A percentile compares a stretch with the other conserved stretches of the same genome.
Evolutionary conservation across 257 asterid species (phyloP).

Genomic region (Solanum pinnatisectum): DNA sequence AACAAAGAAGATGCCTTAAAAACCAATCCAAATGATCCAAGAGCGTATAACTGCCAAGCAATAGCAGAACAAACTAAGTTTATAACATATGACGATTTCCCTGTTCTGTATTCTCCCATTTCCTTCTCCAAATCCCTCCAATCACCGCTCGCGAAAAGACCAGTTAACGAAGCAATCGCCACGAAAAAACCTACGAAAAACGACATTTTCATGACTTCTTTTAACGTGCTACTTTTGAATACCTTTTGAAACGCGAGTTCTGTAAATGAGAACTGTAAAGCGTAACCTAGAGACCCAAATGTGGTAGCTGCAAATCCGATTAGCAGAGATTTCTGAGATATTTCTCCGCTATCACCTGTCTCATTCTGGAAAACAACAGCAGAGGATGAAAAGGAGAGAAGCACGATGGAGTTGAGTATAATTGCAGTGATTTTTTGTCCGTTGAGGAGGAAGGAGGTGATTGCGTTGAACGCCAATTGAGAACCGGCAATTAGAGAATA

Average conservation of each 20-base stretch:
- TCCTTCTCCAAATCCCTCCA: conserved; percentile 19
- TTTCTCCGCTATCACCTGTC: background rate
- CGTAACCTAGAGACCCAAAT: background rate
- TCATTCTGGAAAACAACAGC: conserved; percentile 17
- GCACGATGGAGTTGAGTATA: conserved; percentile 20
- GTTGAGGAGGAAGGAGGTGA: conserved; percentile 35
- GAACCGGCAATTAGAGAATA: conserved; percentile 27
- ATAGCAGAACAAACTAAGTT: conserved; percentile 16
- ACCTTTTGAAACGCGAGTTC: conserved; percentile 17
- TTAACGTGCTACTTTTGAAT: conserved; percentile 11
- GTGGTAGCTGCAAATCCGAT: conserved; percentile 11
- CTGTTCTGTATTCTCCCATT: conserved; percentile 21
- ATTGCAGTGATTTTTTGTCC: conserved; percentile 21
- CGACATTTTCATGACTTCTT: conserved; percentile 13
- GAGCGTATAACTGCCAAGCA: conserved; percentile 25
- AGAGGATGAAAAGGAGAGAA: conserved; percentile 30
- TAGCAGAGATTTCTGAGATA: background rate
- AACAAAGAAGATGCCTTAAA: conserved; percentile 37
- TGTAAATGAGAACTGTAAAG: conserved; percentile 23
- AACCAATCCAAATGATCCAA: conserved; percentile 26
- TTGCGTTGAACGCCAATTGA: conserved; percentile 34
- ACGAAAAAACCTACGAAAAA: conserved; percentile 25
- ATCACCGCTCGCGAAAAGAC: conserved; percentile 13
- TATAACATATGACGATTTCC: conserved; percentile 9
- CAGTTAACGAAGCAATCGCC: background rate